Conservation (phyloP, 2,329 filamentous ascomycete genomes). For the Cercospora berteroae region DNA sequence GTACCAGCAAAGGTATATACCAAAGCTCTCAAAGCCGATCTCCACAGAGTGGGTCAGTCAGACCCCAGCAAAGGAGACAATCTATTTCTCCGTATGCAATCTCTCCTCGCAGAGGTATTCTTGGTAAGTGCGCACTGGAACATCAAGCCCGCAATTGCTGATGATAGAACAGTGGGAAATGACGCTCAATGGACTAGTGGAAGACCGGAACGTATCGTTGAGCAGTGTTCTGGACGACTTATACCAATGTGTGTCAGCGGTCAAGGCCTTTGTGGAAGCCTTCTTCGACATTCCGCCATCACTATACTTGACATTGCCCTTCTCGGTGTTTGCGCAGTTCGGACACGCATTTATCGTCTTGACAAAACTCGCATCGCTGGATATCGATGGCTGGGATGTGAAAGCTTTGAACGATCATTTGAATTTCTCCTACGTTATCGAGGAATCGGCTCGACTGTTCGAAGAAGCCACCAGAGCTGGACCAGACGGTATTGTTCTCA, state of each 20-base stretch:
- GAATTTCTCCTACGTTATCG: constrained; percentile 27
- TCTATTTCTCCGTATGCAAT: constrained; percentile 29
- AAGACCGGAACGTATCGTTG: constrained; percentile 25
- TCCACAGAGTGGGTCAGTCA: constrained; percentile 24
- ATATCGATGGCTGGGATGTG: constrained; percentile 35
- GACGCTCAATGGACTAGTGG: constrained; percentile 30
- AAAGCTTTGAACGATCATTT: constrained; percentile 23
- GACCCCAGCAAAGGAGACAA: constrained; percentile 25
- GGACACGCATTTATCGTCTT: constrained; percentile 34
- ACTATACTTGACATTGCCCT: constrained; percentile 31
- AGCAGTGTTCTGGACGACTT: constrained; percentile 30
- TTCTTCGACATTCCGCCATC: constrained; percentile 31
- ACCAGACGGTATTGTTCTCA: constrained; percentile 30
- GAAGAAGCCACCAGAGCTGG: constrained; percentile 21
- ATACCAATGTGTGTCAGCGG: constrained; percentile 28
- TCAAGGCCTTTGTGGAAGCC: constrained; percentile 29
- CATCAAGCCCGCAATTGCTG: neutral
- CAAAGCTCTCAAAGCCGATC: constrained; percentile 32
- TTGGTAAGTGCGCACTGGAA: constrained; percentile 9
- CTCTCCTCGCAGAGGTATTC: constrained; percentile 30
- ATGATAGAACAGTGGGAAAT: constrained; percentile 21
- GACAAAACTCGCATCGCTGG: constrained; percentile 32
- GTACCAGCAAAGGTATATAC: constrained; percentile 32
- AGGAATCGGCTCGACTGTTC: constrained; percentile 26
- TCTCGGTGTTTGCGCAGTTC: constrained; percentile 34